phyloP scores from a whole-genome alignment of 768 basidiomycete genomes.

The Leccinum olivaceopallidum region DNA sequence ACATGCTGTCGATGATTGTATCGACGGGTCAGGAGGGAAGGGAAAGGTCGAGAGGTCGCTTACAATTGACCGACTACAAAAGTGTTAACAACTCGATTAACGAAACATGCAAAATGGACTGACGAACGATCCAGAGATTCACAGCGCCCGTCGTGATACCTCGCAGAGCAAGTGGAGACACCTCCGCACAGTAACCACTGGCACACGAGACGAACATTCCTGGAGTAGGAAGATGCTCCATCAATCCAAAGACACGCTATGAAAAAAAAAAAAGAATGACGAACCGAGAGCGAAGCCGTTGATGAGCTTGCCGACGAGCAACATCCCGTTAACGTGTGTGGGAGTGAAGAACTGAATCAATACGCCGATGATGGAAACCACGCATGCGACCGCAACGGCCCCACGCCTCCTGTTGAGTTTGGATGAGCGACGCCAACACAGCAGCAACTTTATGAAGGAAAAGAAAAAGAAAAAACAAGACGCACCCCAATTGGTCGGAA shows the following conservation, averaged over 20 bases:
- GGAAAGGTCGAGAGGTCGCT: neutral
- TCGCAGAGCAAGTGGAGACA: no score
- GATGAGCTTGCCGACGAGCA: constrained; percentile 27
- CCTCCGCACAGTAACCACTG: constrained; percentile 12
- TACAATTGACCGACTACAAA: constrained; percentile 11
- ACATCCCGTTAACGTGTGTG: constrained; percentile 24
- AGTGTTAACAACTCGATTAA: no score
- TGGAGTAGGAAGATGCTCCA: constrained; percentile 3
- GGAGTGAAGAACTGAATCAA: constrained; percentile 28
- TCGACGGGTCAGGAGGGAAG: neutral
- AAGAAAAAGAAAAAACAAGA: no score
- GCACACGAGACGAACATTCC: constrained; percentile 28
- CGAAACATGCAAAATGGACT: no score
- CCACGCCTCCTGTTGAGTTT: constrained; percentile 22
- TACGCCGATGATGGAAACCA: constrained; percentile 23
- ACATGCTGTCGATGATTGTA: constrained; percentile 14
- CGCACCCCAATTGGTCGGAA: constrained; percentile 23
- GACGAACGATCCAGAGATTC: no score
- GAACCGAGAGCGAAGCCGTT: constrained; percentile 29
- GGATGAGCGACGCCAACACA: neutral
- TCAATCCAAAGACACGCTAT: neutral
- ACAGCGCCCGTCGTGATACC: no score
- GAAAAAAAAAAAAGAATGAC: neutral
- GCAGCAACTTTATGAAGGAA: neutral
- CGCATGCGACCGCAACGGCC: constrained; percentile 22